Percentiles rank a stretch among this genome's conserved stretches.
These are phyloP conservation scores for Colletotrichum kahawae DNA, from an alignment of 2,329 filamentous ascomycete genomes.

Conservation along the genomic window DNA sequence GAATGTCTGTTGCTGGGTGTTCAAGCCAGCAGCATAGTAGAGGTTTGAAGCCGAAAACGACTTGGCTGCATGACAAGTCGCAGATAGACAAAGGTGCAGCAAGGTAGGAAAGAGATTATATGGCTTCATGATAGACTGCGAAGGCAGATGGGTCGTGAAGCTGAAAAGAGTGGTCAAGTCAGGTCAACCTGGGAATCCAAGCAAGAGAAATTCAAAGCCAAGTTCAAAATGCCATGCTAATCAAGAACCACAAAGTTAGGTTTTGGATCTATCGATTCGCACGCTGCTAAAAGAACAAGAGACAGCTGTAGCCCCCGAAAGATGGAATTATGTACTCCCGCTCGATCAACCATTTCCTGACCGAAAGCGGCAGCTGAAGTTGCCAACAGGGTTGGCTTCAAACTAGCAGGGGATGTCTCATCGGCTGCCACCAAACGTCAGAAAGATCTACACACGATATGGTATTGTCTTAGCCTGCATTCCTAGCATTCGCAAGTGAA, in stretches of 20 bases:
- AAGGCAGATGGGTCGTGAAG: neutral
- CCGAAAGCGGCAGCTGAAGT: neutral
- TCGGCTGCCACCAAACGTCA: neutral
- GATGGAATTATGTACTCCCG: neutral
- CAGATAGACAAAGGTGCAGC: neutral
- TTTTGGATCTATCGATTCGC: neutral
- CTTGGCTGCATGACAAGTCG: neutral
- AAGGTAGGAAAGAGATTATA: neutral
- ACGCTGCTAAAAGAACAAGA: neutral
- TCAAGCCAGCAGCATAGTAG: slow-evolving; percentile 31
- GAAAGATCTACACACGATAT: neutral
- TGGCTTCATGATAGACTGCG: neutral
- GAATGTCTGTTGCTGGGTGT: slow-evolving; percentile 18
- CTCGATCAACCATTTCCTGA: neutral
- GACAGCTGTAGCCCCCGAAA: neutral
- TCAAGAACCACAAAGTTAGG: neutral
- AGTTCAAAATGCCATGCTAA: neutral
- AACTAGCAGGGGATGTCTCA: neutral
- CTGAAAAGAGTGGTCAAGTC: neutral
- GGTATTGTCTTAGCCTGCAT: neutral
- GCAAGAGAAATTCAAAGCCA: neutral
- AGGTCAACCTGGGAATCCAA: neutral
- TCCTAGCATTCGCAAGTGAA: neutral
- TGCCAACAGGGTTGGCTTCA: neutral
- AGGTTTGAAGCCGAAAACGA: slow-evolving; percentile 30